phyloP scores from a whole-genome alignment of 495 filamentous ascomycete species.

The Penicillium odoratum region DNA sequence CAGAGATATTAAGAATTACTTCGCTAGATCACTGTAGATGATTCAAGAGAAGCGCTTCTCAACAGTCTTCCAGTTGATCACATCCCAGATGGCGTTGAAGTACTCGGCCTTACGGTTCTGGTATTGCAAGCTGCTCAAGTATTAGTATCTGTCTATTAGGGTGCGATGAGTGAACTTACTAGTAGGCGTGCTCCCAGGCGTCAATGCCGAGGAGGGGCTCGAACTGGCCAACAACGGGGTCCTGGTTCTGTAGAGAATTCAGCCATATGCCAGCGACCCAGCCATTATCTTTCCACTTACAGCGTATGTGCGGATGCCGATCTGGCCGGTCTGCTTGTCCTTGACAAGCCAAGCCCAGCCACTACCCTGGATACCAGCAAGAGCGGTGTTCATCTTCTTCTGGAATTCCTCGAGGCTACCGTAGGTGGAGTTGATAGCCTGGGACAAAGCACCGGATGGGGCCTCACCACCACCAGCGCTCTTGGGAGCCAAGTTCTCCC shows the following conservation, averaged over 20 bases:
- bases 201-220: conserved; percentile 88
- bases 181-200: conserved; percentile 93
- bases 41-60: conserved; percentile 71
- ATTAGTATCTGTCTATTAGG: conserved; percentile 33
- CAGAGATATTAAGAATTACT: conserved; percentile 11
- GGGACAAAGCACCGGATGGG: conserved; percentile 59
- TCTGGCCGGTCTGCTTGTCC: conserved; percentile 71
- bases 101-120: conserved; percentile 99
- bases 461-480: conserved; percentile 73
- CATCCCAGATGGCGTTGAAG: conserved; percentile 94
- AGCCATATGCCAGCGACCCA: background rate
- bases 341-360: conserved; percentile 95
- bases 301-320: conserved; percentile 77
- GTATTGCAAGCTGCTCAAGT: conserved; percentile 77
- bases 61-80: conserved; percentile 95
- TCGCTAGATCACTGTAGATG: conserved; percentile 10
- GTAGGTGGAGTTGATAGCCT: conserved; percentile 75
- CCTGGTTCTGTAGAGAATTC: conserved; percentile 66
- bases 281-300: conserved; percentile 34
- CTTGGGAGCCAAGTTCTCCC: conserved; percentile 86
- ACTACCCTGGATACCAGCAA: conserved; percentile 88
- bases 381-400: conserved; percentile 71
- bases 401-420: conserved; percentile 73
- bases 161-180: conserved; percentile 42
- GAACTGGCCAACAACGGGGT: conserved; percentile 87